Evolutionary conservation across 768 basidiomycete species (phyloP), one percentile per base, ranked within the genome.

Genomic region (Mycena venus): DNA sequence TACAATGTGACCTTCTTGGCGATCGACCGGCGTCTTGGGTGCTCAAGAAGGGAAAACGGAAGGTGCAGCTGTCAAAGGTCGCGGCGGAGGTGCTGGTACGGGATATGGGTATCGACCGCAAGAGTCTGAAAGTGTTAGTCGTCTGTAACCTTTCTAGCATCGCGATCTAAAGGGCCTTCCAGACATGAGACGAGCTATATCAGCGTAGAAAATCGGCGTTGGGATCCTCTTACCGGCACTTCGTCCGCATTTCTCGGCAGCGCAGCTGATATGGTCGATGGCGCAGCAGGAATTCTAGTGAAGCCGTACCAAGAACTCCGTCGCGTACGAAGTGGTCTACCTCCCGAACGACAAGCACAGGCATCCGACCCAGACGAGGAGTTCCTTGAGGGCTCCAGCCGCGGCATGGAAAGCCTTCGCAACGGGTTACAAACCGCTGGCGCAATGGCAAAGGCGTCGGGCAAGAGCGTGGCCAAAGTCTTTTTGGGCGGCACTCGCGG

Each of bases 41-140:
- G n/a, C 29, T 75, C 40, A 72, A 72, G 61, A 75, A 49, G 53
- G 70, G 65, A 36, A 64, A 60, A 32, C 23, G 38, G 27, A 72
- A 72, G 15, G 40, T 72, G 15, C 74, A 66, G 11, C 29, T 75
- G n/a, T 75, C 74, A 66, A 75, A 75, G 42, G 44, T 72, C 1
- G 74, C 74, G 6, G 70, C 66, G 2, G 74, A 68, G 36, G 49
- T 65, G 25, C 25, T 75, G 42, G 11, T 77, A 6, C 58, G 58
- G 31, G n/a, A 61, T 25, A 38, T 40, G 11, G 7, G 29, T 15
- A 23, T 68, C 7, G 25, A 62, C 7, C 70, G 44, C 32, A 63
- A 68, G 36, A 42, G 44, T 5, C 23, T 75, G 59, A 72, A 69
- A 68, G 6, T 21, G 70, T 68, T 17, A 6, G 31, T 59, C 27